Base-by-base conservation (phyloP, 2,329 filamentous ascomycete species). In the Venturia carpophila region DNA sequence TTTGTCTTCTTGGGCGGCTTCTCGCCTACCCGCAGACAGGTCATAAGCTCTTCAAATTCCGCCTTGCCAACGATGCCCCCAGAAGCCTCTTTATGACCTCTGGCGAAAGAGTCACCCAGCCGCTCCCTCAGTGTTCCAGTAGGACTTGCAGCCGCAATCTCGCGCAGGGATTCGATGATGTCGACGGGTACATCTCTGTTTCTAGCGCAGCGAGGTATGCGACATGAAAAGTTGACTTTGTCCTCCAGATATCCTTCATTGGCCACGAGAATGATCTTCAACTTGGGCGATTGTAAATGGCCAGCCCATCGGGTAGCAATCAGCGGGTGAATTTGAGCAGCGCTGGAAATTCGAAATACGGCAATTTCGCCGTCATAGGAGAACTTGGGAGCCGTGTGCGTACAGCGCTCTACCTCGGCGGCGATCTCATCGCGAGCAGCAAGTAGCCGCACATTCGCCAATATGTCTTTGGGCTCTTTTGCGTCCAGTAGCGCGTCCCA, bases 281-380 rank as follows among this genome's bases (percentile, higher is more conserved):
- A 76, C 64, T 81, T 82, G 60, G 81, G 77, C 0, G 83, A 85
- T 60, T 80, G 80, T 3, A 89, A 75, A 68, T 84, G 79, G 0
- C 84, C 83, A 0, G 86, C 82, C 87, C 87, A 89, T 13, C 86
- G 77, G 4, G 85, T 87, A 1, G 87, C 86, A 65, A 89, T 86
- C 2, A 89, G 79, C 0, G 85, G 84, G 71, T 90, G 87, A 0
- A 89, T 79, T 69, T 89, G 87, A 1, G 84, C 83, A 34, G 76
- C 73, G 1, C 82, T 86, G 42, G 74, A 78, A 69, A 89, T 88
- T 4, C 83, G 79, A 56, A 89, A 79, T 0, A 89, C 82, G 0
- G 86, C 86, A 15, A 89, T 80, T 60, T 79, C 83, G 1, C 79
- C 84, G 66, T 89, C 86, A 3, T 77, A 74, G 4, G 83, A 87